Conservation (phyloP, 441 rosid genomes). For the Jatropha podagrica region DNA sequence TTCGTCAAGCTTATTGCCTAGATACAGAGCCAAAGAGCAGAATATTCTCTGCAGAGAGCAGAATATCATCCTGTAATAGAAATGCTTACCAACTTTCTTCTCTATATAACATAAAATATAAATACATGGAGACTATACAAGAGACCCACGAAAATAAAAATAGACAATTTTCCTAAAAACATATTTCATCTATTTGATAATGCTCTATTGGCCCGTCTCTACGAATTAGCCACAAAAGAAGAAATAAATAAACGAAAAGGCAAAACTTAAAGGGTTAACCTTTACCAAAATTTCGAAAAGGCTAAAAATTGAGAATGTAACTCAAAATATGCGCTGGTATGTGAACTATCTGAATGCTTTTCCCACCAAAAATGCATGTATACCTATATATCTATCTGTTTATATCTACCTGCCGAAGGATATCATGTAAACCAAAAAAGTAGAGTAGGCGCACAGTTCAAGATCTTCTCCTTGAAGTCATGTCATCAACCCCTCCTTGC, state of each 20-base stretch:
- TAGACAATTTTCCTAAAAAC: too few relatives aligned
- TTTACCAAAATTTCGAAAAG: neutral
- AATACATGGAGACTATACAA: too few relatives aligned
- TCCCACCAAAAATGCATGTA: neutral
- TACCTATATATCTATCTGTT: too few relatives aligned
- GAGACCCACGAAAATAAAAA: too few relatives aligned
- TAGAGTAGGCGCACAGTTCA: neutral
- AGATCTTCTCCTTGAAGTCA: constrained; percentile 1
- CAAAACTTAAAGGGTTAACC: neutral
- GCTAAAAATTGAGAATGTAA: neutral
- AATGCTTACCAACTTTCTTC: too few relatives aligned
- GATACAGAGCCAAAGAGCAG: too few relatives aligned
- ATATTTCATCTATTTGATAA: neutral
- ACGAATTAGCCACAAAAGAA: neutral
- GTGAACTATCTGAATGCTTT: neutral
- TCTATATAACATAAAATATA: too few relatives aligned
- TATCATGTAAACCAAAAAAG: neutral
- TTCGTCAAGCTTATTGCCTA: neutral
- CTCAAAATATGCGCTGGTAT: too few relatives aligned
- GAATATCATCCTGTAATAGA: too few relatives aligned
- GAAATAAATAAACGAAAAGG: neutral
- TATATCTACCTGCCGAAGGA: neutral
- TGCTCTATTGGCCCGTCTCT: neutral
- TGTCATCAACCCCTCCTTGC: neutral
- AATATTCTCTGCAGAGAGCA: too few relatives aligned